phyloP scores from a whole-genome alignment of 2,329 filamentous ascomycete species.

The Aspergillus fijiensis region DNA sequence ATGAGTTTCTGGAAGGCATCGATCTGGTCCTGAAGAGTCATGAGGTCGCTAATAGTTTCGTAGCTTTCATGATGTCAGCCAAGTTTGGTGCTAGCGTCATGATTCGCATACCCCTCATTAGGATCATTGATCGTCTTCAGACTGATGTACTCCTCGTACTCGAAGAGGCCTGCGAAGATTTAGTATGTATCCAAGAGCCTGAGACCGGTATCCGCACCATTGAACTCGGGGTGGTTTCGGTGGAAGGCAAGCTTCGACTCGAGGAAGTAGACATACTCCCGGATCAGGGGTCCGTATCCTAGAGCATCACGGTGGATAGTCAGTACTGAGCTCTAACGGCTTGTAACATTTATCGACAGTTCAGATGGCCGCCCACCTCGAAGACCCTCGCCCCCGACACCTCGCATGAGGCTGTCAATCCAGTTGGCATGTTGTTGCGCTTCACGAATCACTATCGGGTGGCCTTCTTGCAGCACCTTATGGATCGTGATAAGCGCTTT shows the following conservation, averaged over 20 bases:
- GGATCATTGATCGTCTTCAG: constrained; percentile 98
- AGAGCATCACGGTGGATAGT: constrained; percentile 9
- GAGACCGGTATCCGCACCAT: constrained; percentile 56
- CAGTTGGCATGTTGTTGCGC: constrained; percentile 84
- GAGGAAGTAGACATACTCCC: constrained; percentile 95
- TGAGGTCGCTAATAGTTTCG: constrained; percentile 94
- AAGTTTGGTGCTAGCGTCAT: neutral
- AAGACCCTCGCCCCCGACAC: constrained; percentile 77
- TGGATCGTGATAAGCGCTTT: constrained; percentile 97
- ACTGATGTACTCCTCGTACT: constrained; percentile 98
- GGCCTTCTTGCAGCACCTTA: constrained; percentile 95
- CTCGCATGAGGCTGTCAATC: constrained; percentile 88
- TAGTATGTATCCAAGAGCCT: neutral
- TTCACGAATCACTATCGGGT: constrained; percentile 82
- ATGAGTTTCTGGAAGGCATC: constrained; percentile 98
- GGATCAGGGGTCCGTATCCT: constrained; percentile 85
- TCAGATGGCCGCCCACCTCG: constrained; percentile 56
- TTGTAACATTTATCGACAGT: neutral
- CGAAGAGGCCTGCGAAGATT: constrained; percentile 66
- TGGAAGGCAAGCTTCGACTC: constrained; percentile 96
- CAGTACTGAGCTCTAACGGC: neutral
- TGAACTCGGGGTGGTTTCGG: constrained; percentile 94
- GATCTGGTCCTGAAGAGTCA: constrained; percentile 96
- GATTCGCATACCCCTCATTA: constrained; percentile 73
- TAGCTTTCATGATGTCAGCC: constrained; percentile 48